Base-by-base conservation (phyloP, 2,329 filamentous ascomycete genomes). In the Daldinia sp. region DNA sequence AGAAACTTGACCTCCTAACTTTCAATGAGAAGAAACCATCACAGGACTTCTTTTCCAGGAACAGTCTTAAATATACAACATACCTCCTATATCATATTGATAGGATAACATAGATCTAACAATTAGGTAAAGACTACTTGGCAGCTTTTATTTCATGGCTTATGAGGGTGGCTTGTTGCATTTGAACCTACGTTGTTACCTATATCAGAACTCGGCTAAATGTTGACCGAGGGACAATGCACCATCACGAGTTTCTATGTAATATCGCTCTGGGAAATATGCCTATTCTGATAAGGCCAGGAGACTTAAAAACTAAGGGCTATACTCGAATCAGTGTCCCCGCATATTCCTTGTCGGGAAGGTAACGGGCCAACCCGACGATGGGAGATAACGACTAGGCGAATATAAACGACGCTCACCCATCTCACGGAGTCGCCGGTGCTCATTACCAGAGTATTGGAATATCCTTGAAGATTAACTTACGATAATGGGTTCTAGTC, bases 151-250 rank as follows among this genome's bases (percentile, higher is more conserved):
- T 23, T 23, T 23, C 20, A 33, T 33, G 4, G 2, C 7, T 33
- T 33, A 9, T 33, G 30, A 33, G 30, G 7, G 30, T 33, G 6
- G 3, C 30, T 4, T 33, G 2, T 33, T 33, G 30, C 4, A 3
- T 33, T 33, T 9, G 1, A 33, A 33, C 30, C 30, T 13, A 37
- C 10, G 35, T 37, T 13, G 7, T 13, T 9, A 13, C 35, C 35
- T 9, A 37, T 12, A 37, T 37, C 39, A 42, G 39, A 42, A 30
- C 20, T 68, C 68, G 65, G 68, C 50, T 68, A 63, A 70, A 70
- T 68, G 26, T 44, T 39, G 26, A 63, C 62, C 59, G 65, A 66
- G 48, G 20, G 54, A 55, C 15, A 18, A 23, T 7, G 37, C 33
- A 18, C 23, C 26, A 51, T 28, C 2, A 20, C 6, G 33, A 5